Evolutionary conservation across 2,329 filamentous ascomycete species (phyloP).

Genomic region (Botrytis deweyae): DNA sequence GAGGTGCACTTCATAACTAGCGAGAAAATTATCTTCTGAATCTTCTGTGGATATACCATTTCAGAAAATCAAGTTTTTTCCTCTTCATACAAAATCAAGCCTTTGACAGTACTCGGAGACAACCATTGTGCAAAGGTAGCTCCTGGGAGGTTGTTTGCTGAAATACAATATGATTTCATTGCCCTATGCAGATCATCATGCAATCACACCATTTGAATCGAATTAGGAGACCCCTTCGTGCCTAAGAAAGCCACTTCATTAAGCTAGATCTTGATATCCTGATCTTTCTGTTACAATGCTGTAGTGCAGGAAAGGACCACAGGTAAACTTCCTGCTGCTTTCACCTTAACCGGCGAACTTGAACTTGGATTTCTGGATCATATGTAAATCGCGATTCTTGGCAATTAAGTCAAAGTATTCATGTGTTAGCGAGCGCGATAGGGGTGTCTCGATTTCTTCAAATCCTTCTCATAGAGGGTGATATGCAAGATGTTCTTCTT

Average conservation of each 20-base stretch:
- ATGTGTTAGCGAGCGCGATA: background rate
- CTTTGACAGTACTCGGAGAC: background rate
- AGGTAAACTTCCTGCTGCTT: background rate
- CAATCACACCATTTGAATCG: background rate
- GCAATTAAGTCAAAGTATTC: background rate
- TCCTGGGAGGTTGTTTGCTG: background rate
- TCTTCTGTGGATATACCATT: background rate
- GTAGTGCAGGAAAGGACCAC: background rate
- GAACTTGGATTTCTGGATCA: fast-evolving
- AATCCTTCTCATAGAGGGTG: background rate
- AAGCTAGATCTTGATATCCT: background rate
- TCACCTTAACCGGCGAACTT: background rate
- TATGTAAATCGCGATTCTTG: background rate
- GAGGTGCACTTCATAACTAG: background rate
- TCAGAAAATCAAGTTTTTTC: background rate
- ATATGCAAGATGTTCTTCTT: background rate
- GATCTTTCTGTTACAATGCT: background rate
- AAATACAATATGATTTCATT: background rate
- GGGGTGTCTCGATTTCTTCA: background rate
- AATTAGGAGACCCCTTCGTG: fast-evolving
- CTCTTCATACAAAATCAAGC: background rate
- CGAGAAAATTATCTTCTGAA: background rate
- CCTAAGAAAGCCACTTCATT: background rate
- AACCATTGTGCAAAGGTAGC: background rate
- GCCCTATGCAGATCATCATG: background rate